Base-by-base conservation (phyloP, 2,329 filamentous ascomycete species). In the Alternaria ethzedia region DNA sequence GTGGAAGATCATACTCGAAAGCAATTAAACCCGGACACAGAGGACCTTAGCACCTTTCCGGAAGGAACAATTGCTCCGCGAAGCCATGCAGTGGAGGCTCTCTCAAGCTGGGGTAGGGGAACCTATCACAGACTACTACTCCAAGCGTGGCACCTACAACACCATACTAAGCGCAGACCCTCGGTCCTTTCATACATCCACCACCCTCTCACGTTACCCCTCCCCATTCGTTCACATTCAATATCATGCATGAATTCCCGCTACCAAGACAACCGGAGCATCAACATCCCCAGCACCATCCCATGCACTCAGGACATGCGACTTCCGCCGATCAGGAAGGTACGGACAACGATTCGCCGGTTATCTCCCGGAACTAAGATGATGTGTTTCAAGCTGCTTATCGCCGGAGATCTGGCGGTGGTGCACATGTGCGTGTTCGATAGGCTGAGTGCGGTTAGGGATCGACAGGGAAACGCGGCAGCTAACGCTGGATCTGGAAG, bases 311-410 rank as follows among this genome's bases (percentile, higher is more conserved):
- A 45, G 28, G 23, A 20, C 26, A 52, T 30, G 51, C 47, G 32
- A 51, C 26, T 60, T 61, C 56, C 54, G 61, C 69, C 41, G 64
- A 74, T 72, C 59, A 63, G 71, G 71, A 68, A 74, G 71, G 71
- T 74, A 67, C 60, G 57, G 15, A 54, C 52, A 47, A 49, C 32
- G 57, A 61, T 64, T 69, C 60, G 65, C 55, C 54, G 55, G 30
- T 11, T 36, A 45, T 36, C 15, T 23, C 41, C 25, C 51, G 23
- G 28, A 32, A 61, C 56, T 58, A 58, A 63, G 54, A 59, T 47
- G 46, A 64, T 55, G 45, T 58, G 68, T 71, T 74, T 68, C 66
- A 68, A 36, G 54, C 52, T 32, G 54, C 58, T 71, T 70, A 70
- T 70, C 70, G 63, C 52, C 63, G 63, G 67, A 41, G 54, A 56